Evolutionary conservation across 2,329 filamentous ascomycete genomes (phyloP).

Genomic region (Septoria linicola): DNA sequence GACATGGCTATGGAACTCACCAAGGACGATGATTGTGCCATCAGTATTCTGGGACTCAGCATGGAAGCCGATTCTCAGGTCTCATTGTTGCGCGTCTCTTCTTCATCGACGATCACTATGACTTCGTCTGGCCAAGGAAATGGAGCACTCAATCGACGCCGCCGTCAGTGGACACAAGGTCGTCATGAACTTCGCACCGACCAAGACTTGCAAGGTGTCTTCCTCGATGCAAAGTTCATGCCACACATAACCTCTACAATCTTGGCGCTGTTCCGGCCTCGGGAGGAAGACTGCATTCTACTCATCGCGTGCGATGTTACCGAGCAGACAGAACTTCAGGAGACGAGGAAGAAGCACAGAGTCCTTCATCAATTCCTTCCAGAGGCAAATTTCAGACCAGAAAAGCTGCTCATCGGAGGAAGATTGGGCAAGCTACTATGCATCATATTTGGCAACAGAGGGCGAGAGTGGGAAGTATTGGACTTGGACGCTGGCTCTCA

Average conservation of each 20-base stretch:
- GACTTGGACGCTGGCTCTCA: slow-evolving; percentile 46
- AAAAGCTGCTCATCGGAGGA: slow-evolving; percentile 56
- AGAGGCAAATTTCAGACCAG: slow-evolving; percentile 48
- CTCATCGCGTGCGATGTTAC: neutral
- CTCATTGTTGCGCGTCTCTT: slow-evolving; percentile 2
- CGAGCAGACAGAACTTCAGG: neutral
- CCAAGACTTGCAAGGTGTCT: neutral
- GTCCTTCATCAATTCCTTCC: slow-evolving; percentile 50
- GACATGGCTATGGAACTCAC: slow-evolving; percentile 18
- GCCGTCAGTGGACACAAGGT: neutral
- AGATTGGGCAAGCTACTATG: slow-evolving; percentile 53
- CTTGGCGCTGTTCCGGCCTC: slow-evolving; percentile 5
- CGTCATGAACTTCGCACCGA: neutral
- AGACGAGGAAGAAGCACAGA: too few species aligned
- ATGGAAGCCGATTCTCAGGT: neutral
- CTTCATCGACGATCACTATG: neutral
- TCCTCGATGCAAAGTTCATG: slow-evolving; percentile 17
- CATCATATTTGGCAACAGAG: slow-evolving; percentile 56
- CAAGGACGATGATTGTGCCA: neutral
- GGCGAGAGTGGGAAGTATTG: slow-evolving; percentile 55
- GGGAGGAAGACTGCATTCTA: neutral
- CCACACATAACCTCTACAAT: neutral
- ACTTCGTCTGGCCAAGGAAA: neutral
- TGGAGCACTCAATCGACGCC: neutral
- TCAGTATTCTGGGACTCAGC: slow-evolving; percentile 2